These are phyloP conservation scores for Straminergon stramineum DNA, from an alignment of 225 moss, liverwort and hornwort species.

Conservation along the genomic window DNA sequence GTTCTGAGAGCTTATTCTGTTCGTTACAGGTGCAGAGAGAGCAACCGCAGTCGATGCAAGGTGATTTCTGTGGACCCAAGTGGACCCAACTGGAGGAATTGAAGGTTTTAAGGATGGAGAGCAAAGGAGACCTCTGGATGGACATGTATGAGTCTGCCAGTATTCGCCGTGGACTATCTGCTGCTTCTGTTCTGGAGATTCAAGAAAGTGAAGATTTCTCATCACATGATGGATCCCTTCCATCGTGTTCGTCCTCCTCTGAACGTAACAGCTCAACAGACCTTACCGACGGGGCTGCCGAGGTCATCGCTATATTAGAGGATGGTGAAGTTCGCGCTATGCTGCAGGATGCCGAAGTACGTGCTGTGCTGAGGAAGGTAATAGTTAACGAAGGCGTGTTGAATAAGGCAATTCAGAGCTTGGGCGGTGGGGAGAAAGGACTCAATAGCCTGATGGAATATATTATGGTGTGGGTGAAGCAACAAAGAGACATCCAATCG, in stretches of 20 bases:
- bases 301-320: no score
- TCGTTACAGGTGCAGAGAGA: background rate
- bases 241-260: constrained; percentile 23
- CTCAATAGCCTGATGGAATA: constrained; percentile 31
- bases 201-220: constrained; percentile 23
- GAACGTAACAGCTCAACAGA: background rate
- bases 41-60: no score
- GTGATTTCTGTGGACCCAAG: background rate
- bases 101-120: background rate
- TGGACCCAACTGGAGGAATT: background rate
- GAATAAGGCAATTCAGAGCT: constrained; percentile 24
- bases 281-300: background rate
- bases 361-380: constrained; percentile 43
- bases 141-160: background rate
- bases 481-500: constrained; percentile 7
- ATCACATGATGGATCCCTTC: constrained; percentile 23
- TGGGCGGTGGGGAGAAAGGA: constrained; percentile 42
- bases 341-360: constrained; percentile 26
- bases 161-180: background rate
- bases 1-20: background rate
- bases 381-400: constrained; percentile 31
- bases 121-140: background rate
- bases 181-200: background rate
- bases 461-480: constrained; percentile 36
- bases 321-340: constrained; percentile 10